A percentile compares a stretch with the other conserved stretches of the same genome.
phyloP scores from a whole-genome alignment of 345 rosid species.

The Salix exigua region DNA sequence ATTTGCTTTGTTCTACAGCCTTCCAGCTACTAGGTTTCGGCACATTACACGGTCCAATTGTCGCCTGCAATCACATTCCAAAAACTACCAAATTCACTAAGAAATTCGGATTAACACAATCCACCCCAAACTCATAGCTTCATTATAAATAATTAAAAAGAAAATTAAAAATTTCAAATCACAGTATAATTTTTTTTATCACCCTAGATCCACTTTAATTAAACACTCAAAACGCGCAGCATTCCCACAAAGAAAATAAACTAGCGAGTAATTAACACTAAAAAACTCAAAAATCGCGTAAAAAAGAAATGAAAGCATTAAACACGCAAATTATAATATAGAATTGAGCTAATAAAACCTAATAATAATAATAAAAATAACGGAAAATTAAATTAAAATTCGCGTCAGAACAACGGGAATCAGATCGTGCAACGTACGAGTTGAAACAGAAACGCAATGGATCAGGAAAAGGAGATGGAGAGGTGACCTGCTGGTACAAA shows the following conservation, averaged over 20 bases:
- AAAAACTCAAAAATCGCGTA: not conserved
- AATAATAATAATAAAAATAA: not conserved
- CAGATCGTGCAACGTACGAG: conserved; percentile 12
- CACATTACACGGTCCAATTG: conserved; percentile 78
- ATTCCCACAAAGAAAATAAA: not conserved
- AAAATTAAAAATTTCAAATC: too few relatives aligned
- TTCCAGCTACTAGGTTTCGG: conserved; percentile 94
- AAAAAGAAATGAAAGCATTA: not conserved
- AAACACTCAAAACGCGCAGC: conserved; percentile 5
- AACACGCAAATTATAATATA: not conserved
- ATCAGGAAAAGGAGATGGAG: conserved; percentile 2
- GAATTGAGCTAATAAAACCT: not conserved
- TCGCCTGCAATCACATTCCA: conserved; percentile 64
- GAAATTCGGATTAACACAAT: not conserved
- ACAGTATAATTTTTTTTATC: not conserved
- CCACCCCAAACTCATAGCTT: not conserved
- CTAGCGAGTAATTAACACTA: not conserved
- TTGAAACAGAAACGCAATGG: conserved; percentile 5
- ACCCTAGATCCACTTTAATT: conserved; percentile 29
- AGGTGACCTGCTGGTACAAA: conserved; percentile 71
- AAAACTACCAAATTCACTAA: not conserved
- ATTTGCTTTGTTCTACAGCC: conserved; percentile 89
- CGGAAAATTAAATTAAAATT: not conserved
- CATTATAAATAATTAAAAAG: too few relatives aligned
- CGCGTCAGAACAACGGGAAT: conserved; percentile 2